Conservation (phyloP, 192 early-diverging fungal species). For the Podila epigama region DNA sequence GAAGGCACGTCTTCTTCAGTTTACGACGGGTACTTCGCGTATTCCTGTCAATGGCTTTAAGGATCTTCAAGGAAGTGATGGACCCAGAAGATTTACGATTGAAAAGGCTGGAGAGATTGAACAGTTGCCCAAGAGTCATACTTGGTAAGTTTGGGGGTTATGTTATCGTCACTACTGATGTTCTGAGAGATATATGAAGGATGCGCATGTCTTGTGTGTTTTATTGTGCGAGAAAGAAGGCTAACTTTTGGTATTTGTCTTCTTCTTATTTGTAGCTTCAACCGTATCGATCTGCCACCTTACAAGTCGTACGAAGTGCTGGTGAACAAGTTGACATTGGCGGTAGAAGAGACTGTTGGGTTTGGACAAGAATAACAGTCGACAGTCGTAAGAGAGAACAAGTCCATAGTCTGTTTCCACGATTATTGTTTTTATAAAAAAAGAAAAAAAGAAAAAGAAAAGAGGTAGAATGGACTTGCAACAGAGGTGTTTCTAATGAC, state of each 20-base stretch:
- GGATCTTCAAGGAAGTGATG: constrained; percentile 96
- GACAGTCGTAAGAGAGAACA: no score
- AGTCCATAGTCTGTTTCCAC: no score
- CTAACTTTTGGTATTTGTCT: constrained; percentile 6
- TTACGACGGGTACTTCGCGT: constrained; percentile 95
- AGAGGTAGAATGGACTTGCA: no score
- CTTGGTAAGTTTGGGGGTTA: constrained; percentile 64
- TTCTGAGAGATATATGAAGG: neutral
- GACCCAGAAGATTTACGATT: constrained; percentile 92
- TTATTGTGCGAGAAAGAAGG: neutral
- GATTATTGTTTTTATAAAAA: no score
- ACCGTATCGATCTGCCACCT: constrained; percentile 94
- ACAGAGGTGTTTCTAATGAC: no score
- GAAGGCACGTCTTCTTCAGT: constrained; percentile 93
- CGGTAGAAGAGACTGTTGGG: constrained; percentile 95
- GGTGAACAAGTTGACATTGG: constrained; percentile 82
- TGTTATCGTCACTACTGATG: neutral
- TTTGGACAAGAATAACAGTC: constrained; percentile 88
- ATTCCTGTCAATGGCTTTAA: constrained; percentile 99
- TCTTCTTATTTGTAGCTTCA: constrained; percentile 72
- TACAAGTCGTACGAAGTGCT: constrained; percentile 83
- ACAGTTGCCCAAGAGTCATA: constrained; percentile 91
- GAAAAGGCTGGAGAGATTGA: constrained; percentile 90
- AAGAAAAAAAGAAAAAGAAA: no score
- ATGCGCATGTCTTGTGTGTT: neutral